These are phyloP conservation scores for Podaxis rugospora DNA, from an alignment of 768 basidiomycete genomes.

Conservation along the genomic window DNA sequence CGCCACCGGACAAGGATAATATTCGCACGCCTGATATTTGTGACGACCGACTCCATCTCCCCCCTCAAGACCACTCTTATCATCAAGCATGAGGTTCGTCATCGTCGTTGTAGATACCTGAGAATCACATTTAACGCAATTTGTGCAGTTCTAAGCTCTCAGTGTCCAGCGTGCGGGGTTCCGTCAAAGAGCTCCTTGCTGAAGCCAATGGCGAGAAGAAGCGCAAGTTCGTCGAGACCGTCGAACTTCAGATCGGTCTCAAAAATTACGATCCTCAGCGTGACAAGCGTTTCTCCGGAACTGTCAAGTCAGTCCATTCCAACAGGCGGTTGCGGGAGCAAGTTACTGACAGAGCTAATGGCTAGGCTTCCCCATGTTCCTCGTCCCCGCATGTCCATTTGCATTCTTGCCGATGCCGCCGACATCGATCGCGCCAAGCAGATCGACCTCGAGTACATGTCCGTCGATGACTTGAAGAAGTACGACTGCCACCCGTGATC, in stretches of 20 bases:
- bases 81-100: slow-evolving; percentile 24
- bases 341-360: slow-evolving; percentile 11
- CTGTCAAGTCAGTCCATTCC: slow-evolving; percentile 70
- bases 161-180: slow-evolving; percentile 99
- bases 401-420: slow-evolving; percentile 98
- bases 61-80: slow-evolving; percentile 21
- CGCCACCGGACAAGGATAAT: slow-evolving; percentile 7
- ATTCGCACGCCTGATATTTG: slow-evolving; percentile 1
- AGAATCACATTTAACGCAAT: not conserved
- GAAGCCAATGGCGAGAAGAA: slow-evolving; percentile 84
- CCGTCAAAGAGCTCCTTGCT: slow-evolving; percentile 85
- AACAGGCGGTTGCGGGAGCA: not conserved
- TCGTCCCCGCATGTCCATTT: slow-evolving; percentile 98
- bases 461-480: slow-evolving; percentile 99
- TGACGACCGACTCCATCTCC: slow-evolving; percentile 1
- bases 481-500: slow-evolving; percentile 28
- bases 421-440: slow-evolving; percentile 99
- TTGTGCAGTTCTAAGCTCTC: slow-evolving; percentile 72
- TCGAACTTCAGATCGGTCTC: slow-evolving; percentile 94
- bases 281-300: slow-evolving; percentile 99
- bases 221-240: slow-evolving; percentile 93
- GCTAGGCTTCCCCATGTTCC: slow-evolving; percentile 93
- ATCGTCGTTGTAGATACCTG: not conserved
- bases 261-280: slow-evolving; percentile 99
- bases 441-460: slow-evolving; percentile 98